Evolutionary conservation across 345 rosid genomes (phyloP).

Genomic region (Ailanthus altissimus): DNA sequence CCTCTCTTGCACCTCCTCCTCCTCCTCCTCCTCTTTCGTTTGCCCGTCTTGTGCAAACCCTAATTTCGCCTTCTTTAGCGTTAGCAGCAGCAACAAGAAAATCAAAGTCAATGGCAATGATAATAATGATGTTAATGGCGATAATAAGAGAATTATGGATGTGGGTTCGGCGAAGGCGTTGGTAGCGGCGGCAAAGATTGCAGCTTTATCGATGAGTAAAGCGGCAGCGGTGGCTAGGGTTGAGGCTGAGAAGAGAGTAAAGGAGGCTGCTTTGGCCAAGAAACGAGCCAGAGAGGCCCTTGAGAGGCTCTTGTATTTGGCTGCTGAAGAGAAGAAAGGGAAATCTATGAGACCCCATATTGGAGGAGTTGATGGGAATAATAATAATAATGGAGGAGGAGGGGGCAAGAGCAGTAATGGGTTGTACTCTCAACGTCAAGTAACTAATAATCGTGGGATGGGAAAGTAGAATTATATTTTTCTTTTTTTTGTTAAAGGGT

Average conservation of each 20-base stretch:
- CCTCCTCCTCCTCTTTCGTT: conserved; percentile 24
- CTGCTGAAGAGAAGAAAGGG: conserved; percentile 21
- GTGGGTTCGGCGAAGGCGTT: conserved; percentile 35
- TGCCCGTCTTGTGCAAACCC: conserved; percentile 39
- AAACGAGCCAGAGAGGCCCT: conserved; percentile 42
- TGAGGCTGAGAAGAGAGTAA: conserved; percentile 35
- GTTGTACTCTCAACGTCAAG: conserved; percentile 21
- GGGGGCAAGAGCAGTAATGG: conserved; percentile 23
- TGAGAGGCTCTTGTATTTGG: conserved; percentile 33
- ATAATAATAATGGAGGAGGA: background rate
- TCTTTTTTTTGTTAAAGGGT: background rate
- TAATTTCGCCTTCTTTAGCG: conserved; percentile 23
- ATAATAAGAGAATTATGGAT: conserved; percentile 3
- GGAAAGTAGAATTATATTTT: conserved; percentile 21
- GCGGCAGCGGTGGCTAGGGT: conserved; percentile 36
- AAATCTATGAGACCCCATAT: background rate
- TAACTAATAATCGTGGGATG: conserved; percentile 9
- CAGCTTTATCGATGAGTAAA: conserved; percentile 33
- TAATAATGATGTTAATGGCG: background rate
- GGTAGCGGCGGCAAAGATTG: conserved; percentile 37
- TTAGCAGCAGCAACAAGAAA: conserved; percentile 10
- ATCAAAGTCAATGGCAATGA: background rate
- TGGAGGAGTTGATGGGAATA: background rate
- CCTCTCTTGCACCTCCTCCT: conserved; percentile 28
- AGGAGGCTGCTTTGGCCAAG: conserved; percentile 39